phyloP scores from a whole-genome alignment of 345 rosid species.

The Syzygium oleosum region DNA sequence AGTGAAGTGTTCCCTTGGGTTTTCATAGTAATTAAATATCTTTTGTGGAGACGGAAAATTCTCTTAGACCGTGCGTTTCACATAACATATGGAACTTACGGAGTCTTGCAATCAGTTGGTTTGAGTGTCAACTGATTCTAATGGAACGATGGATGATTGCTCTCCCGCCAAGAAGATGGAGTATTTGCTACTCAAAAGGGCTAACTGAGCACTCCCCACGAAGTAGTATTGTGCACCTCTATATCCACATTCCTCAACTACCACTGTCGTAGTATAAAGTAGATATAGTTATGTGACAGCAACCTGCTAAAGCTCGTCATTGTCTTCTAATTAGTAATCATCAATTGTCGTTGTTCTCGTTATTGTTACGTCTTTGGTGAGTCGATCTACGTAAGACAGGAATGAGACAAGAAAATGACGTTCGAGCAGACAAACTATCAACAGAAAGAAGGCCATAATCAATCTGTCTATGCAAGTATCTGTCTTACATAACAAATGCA shows the following conservation, averaged over 20 bases:
- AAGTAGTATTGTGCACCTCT: not conserved
- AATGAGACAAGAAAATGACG: not conserved
- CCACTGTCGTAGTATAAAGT: not conserved
- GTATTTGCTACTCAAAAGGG: not conserved
- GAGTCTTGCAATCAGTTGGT: not conserved
- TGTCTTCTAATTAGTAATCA: not conserved
- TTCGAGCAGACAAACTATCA: not conserved
- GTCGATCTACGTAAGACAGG: not conserved
- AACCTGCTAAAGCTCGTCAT: not conserved
- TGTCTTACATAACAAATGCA: not conserved
- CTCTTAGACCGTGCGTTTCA: not conserved
- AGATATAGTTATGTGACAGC: not conserved
- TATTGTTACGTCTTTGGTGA: not conserved
- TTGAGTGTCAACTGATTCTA: not conserved
- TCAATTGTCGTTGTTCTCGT: not conserved
- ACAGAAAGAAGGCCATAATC: not conserved
- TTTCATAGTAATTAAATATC: not conserved
- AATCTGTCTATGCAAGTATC: not conserved
- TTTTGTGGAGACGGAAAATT: not conserved
- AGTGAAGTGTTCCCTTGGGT: not conserved
- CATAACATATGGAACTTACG: not conserved
- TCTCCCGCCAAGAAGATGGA: not conserved
- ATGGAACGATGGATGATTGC: not conserved
- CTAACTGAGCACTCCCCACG: not conserved
- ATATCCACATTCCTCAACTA: not conserved